A percentile compares a stretch with the other conserved stretches of the same genome.
Conservation (phyloP, 1,284 basidiomycete genomes). For the Sporisorium exsertum region DNA sequence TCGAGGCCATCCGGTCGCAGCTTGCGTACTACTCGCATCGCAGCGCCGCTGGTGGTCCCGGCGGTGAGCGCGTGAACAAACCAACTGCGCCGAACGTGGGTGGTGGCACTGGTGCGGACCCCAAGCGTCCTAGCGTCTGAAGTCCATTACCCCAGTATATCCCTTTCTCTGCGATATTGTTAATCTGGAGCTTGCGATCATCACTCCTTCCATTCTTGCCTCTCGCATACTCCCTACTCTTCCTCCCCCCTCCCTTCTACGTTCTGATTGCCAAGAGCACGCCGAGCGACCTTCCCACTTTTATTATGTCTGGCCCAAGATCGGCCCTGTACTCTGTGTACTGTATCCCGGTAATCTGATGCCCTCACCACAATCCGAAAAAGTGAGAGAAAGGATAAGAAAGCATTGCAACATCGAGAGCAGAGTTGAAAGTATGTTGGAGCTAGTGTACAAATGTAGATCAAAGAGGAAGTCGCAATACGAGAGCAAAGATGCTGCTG, state of each 20-base stretch:
- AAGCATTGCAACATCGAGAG: conserved; percentile 12
- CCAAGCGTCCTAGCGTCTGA: conserved; percentile 20
- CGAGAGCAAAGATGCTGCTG: conserved; percentile 7
- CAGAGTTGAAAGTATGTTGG: neutral
- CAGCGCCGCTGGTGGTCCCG: conserved; percentile 6
- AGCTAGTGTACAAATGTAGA: conserved; percentile 44
- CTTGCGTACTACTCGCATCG: conserved; percentile 29
- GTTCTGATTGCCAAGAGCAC: neutral
- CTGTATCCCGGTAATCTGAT: conserved; percentile 26
- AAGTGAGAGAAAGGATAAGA: neutral
- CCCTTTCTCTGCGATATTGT: neutral
- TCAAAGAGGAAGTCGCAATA: conserved; percentile 1
- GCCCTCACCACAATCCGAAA: neutral
- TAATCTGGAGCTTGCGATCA: neutral
- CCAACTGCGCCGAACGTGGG: neutral
- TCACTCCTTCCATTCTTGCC: neutral
- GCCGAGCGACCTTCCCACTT: neutral
- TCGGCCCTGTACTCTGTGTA: conserved; percentile 24
- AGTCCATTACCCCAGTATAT: neutral
- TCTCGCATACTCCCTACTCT: neutral
- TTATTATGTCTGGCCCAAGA: neutral
- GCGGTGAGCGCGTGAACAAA: conserved; percentile 5
- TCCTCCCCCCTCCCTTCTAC: neutral
- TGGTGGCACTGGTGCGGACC: conserved; percentile 3
- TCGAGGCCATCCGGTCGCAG: conserved; percentile 31